Conservation (phyloP, 169 alveolate species). For the Hepatocystis sp. region DNA sequence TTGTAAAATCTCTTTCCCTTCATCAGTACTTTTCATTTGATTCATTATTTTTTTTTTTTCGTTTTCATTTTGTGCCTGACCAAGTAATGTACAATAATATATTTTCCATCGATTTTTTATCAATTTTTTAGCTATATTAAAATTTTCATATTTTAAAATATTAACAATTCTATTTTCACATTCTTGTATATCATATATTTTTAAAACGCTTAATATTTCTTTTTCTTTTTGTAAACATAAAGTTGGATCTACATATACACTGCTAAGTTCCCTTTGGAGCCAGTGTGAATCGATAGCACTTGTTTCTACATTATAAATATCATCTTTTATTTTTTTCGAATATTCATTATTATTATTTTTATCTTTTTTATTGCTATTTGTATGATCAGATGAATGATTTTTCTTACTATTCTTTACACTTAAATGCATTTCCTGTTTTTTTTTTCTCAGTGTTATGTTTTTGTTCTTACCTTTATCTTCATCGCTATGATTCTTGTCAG, state of each 20-base stretch:
- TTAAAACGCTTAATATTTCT: conserved; percentile 86
- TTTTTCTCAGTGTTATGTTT: conserved; percentile 27
- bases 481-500: no score
- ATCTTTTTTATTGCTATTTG: no score
- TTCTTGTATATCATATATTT: conserved; percentile 92
- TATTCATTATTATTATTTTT: not conserved
- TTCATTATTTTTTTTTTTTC: conserved; percentile 89
- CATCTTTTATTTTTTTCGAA: conserved; percentile 10
- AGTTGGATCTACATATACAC: conserved; percentile 88
- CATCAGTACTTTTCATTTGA: conserved; percentile 86
- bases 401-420: conserved; percentile 64
- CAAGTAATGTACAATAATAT: conserved; percentile 93
- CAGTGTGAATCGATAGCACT: conserved; percentile 95
- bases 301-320: conserved; percentile 73
- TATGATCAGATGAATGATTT: not conserved
- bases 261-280: conserved; percentile 95
- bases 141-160: conserved; percentile 93
- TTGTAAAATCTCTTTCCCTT: conserved; percentile 91
- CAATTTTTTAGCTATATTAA: conserved; percentile 91
- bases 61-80: conserved; percentile 95
- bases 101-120: conserved; percentile 92
- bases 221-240: conserved; percentile 92
- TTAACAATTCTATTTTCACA: conserved; percentile 94
- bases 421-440: conserved; percentile 18
- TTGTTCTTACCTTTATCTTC: conserved; percentile 50